These are phyloP conservation scores for Lasiodiplodia sp. DNA, from an alignment of 2,329 filamentous ascomycete species.

Conservation along the genomic window DNA sequence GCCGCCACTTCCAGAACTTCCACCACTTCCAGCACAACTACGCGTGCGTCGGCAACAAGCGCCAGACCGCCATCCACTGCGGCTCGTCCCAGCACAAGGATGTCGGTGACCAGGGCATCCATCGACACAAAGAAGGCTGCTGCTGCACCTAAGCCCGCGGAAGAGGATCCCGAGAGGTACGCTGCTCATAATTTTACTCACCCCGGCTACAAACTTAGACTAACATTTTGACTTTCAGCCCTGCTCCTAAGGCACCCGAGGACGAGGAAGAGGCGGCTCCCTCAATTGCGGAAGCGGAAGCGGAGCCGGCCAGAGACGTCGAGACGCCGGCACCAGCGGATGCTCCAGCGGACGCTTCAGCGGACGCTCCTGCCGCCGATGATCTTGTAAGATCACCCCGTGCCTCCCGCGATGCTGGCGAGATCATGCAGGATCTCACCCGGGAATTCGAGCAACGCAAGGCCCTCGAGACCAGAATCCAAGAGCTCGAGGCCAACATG, in stretches of 20 bases:
- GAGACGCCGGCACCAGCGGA: slow-evolving; percentile 18
- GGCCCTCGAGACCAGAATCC: slow-evolving; percentile 28
- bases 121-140: slow-evolving; percentile 20
- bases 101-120: slow-evolving; percentile 6
- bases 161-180: slow-evolving; percentile 22
- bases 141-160: not conserved
- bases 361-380: slow-evolving; percentile 9
- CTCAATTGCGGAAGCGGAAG: slow-evolving; percentile 7
- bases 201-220: not conserved
- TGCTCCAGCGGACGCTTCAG: not conserved
- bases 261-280: slow-evolving; percentile 20
- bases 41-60: slow-evolving; percentile 5
- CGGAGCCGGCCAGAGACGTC: slow-evolving; percentile 2
- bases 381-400: slow-evolving; percentile 26
- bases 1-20: slow-evolving; percentile 4
- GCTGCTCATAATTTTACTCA: not conserved
- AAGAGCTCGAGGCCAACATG: slow-evolving; percentile 24
- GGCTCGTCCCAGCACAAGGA: slow-evolving; percentile 25
- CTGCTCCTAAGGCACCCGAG: not conserved
- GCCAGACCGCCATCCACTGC: not conserved
- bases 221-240: not conserved
- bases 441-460: slow-evolving; percentile 29
- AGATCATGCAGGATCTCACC: slow-evolving; percentile 29
- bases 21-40: slow-evolving; percentile 6
- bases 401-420: slow-evolving; percentile 22